Evolutionary conservation across 352 stramenopile species (phyloP).

Genomic region (Globisporangium heterothallicum): DNA sequence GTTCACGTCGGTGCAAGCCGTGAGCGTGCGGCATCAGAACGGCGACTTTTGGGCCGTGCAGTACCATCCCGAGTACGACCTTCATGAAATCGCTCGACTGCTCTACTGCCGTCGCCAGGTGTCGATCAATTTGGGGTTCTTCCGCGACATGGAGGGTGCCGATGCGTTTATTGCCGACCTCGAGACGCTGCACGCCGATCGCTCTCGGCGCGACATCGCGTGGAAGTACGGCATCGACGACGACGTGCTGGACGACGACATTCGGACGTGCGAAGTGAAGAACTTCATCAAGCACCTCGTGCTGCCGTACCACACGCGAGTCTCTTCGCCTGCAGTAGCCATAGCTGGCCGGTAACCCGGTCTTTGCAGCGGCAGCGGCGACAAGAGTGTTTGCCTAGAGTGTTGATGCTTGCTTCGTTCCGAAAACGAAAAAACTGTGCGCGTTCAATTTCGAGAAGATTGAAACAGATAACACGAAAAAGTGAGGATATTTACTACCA

Average conservation of each 20-base stretch:
- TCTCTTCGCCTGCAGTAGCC: neutral
- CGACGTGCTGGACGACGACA: conserved; percentile 62
- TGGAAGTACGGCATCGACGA: conserved; percentile 60
- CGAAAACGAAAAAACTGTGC: neutral
- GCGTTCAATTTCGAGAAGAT: too few relatives aligned
- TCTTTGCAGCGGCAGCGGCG: too few relatives aligned
- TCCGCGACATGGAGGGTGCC: conserved; percentile 38
- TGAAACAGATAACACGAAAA: too few relatives aligned
- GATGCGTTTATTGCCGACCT: conserved; percentile 47
- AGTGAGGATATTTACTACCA: too few relatives aligned
- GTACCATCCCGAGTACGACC: conserved; percentile 76
- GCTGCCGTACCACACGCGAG: conserved; percentile 40
- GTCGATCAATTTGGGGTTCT: conserved; percentile 61
- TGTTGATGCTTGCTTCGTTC: neutral
- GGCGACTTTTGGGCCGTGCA: conserved; percentile 77
- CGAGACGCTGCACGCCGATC: conserved; percentile 50
- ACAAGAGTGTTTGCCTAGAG: too few relatives aligned
- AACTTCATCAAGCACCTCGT: conserved; percentile 76
- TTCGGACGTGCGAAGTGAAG: conserved; percentile 60
- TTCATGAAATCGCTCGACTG: conserved; percentile 72
- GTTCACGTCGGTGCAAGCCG: conserved; percentile 58
- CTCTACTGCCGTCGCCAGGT: conserved; percentile 59
- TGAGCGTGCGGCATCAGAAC: conserved; percentile 45
- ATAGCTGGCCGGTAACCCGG: too few relatives aligned
- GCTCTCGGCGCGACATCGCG: conserved; percentile 45